Evolutionary conservation across 495 filamentous ascomycete genomes (phyloP).

Genomic region (Penicillium longicatenatum): DNA sequence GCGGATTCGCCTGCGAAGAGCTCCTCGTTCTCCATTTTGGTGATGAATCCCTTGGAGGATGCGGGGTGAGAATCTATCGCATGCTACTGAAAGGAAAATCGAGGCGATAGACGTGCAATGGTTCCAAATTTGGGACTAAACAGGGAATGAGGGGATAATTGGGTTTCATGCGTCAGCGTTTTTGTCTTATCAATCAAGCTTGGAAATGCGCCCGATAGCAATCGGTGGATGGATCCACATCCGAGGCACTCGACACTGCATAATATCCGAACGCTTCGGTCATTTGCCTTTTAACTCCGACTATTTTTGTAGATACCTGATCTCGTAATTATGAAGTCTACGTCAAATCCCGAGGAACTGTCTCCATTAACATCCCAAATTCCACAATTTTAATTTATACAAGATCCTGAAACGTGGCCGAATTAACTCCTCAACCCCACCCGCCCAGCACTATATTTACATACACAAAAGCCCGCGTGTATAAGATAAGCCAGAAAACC

Average conservation of each 20-base stretch:
- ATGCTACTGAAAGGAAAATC: not conserved
- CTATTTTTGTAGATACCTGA: too few relatives aligned
- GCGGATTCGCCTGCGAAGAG: slow-evolving; percentile 26
- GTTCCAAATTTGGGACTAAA: not conserved
- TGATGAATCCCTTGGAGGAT: not conserved
- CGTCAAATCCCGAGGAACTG: too few relatives aligned
- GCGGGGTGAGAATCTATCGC: not conserved
- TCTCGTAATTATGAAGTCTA: too few relatives aligned
- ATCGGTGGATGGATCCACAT: not conserved
- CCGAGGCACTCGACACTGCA: not conserved
- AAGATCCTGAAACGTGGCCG: not conserved
- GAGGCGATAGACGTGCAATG: not conserved
- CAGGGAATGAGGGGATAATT: not conserved
- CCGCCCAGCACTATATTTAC: not conserved
- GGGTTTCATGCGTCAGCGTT: slow-evolving; percentile 2
- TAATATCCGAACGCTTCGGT: not conserved
- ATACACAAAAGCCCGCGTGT: not conserved
- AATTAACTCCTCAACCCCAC: slow-evolving; percentile 3
- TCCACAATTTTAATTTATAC: slow-evolving; percentile 1
- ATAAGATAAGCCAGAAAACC: not conserved
- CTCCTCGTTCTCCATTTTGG: slow-evolving; percentile 31
- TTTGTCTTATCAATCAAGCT: slow-evolving; percentile 1
- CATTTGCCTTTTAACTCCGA: not conserved
- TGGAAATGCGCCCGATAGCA: not conserved
- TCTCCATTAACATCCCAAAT: not conserved